Percentiles rank a stretch among this genome's conserved stretches.
These are phyloP conservation scores for Eucalyptus melliodora DNA, from an alignment of 345 rosid species.

Conservation along the genomic window DNA sequence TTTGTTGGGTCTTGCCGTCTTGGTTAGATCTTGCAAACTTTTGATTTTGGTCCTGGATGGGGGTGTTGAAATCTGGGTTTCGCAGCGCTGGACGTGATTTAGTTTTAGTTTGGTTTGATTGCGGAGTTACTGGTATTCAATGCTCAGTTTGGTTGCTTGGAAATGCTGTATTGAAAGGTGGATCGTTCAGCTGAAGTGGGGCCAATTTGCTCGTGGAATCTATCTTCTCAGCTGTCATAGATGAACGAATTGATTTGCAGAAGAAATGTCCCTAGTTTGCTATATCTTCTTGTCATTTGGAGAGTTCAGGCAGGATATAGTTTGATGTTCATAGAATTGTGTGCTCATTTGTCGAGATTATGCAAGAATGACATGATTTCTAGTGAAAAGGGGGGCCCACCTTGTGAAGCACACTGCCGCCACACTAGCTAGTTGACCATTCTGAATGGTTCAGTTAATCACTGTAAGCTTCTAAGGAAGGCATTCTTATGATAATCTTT, in stretches of 20 bases:
- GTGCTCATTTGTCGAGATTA: neutral
- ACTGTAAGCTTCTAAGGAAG: neutral
- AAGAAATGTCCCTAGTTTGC: neutral
- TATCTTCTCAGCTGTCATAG: neutral
- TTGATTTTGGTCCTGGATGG: neutral
- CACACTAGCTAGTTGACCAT: neutral
- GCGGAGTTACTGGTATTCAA: neutral
- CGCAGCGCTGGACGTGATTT: neutral
- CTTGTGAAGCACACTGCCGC: neutral
- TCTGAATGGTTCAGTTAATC: neutral
- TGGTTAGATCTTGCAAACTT: slow-evolving; percentile 21
- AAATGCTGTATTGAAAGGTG: neutral
- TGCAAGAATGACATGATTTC: neutral
- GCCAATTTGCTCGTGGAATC: neutral
- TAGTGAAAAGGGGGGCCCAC: neutral
- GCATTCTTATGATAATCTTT: neutral
- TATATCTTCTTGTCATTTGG: neutral
- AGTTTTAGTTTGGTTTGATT: neutral
- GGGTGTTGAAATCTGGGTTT: neutral
- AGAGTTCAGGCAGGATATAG: neutral
- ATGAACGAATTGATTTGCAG: neutral
- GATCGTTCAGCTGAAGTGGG: neutral
- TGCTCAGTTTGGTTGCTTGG: neutral
- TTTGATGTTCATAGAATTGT: neutral
- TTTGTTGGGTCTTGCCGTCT: neutral